Evolutionary conservation across 495 filamentous ascomycete genomes (phyloP).

Genomic region (Daldinia loculata): DNA sequence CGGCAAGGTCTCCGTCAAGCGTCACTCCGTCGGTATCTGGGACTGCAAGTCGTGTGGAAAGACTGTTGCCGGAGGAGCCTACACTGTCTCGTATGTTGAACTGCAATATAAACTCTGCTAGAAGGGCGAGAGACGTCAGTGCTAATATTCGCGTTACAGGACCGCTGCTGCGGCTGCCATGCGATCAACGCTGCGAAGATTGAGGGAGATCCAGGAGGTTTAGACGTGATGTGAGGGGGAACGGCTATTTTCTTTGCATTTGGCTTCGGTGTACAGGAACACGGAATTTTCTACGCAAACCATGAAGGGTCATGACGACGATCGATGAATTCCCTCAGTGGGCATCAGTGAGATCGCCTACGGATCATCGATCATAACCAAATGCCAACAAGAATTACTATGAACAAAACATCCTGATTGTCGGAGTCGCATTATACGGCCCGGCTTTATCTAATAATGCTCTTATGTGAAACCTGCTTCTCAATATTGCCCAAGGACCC

Average conservation of each 20-base stretch:
- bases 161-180: constrained; percentile 96
- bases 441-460: constrained; percentile 15
- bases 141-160: constrained; percentile 58
- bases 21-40: constrained; percentile 95
- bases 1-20: constrained; percentile 94
- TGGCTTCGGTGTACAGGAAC: constrained; percentile 44
- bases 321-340: constrained; percentile 33
- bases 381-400: constrained; percentile 43
- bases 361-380: constrained; percentile 39
- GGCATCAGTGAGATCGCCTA: constrained; percentile 37
- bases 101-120: background rate
- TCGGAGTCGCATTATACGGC: constrained; percentile 18
- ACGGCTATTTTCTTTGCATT: constrained; percentile 39
- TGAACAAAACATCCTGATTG: constrained; percentile 28
- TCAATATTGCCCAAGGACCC: constrained; percentile 1
- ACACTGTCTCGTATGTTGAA: constrained; percentile 89
- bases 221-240: constrained; percentile 57
- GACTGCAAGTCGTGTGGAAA: constrained; percentile 92
- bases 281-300: constrained; percentile 43
- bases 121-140: background rate
- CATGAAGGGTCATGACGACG: constrained; percentile 41
- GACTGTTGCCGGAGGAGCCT: constrained; percentile 95
- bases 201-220: constrained; percentile 97
- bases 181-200: constrained; percentile 94
- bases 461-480: constrained; percentile 28